Evolutionary conservation across 2,329 filamentous ascomycete species (phyloP).

Genomic region (Trichoderma hamatum): DNA sequence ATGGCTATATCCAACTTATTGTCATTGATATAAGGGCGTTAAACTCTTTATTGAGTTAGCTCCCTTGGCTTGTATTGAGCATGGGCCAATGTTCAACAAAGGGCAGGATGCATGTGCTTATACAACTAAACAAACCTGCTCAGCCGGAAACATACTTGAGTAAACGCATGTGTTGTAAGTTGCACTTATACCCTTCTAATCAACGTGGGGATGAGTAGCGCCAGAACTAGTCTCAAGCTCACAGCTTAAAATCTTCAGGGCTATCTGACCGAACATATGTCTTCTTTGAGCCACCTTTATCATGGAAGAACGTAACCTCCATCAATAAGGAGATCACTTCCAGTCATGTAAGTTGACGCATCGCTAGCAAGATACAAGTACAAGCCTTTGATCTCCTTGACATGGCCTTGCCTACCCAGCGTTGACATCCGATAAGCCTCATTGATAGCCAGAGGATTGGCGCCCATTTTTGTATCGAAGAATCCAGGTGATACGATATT

Average conservation of each 20-base stretch:
- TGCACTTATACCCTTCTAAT: no score
- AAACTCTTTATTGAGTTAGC: neutral
- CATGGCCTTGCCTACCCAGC: slow-evolving; percentile 9
- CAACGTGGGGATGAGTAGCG: neutral
- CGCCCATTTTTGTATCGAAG: slow-evolving; percentile 19
- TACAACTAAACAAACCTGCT: no score
- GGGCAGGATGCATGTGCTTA: no score
- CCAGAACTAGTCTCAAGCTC: neutral
- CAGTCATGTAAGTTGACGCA: slow-evolving; percentile 10
- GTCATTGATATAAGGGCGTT: neutral
- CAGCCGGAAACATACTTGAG: no score
- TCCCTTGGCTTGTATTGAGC: neutral
- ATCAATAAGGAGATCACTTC: slow-evolving; percentile 10
- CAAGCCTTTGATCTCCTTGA: slow-evolving; percentile 9
- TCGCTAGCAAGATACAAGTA: slow-evolving; percentile 15
- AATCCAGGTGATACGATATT: slow-evolving; percentile 16
- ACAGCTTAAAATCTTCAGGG: neutral
- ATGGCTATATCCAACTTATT: slow-evolving; percentile 4
- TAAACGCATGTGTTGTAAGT: no score
- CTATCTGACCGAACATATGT: neutral
- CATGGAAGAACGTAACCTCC: slow-evolving; percentile 14
- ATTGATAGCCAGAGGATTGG: neutral
- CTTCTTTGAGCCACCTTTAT: neutral
- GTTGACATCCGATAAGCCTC: slow-evolving; percentile 17
- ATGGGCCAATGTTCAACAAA: neutral